Evolutionary conservation across 164 flowering plant genomes (phyloP), one percentile per base, ranked within the genome.

Genomic region (Platanus orientalis): DNA sequence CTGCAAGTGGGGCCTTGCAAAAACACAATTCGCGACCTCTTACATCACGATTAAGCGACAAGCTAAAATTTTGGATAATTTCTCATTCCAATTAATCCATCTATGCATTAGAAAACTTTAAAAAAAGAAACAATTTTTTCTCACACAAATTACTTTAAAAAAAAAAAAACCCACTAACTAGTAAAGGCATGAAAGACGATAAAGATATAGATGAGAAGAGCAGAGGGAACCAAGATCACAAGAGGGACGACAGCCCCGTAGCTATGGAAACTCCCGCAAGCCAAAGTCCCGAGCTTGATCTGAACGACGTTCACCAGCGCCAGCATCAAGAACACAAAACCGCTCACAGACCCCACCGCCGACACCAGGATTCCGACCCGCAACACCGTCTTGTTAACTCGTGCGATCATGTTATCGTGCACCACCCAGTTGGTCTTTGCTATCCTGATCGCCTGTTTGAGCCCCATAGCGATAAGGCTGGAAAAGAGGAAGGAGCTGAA

Each of bases 401-500:
- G 79, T 19, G 72, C 77, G 36, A 63, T n/a, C n/a, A 10, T 70
- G 48, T 65, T 53, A 17, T 39, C 36, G 26, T 45, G 56, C 60
- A 17, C 40, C 52, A 23, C 42, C 12, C n/a, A 28, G 7, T 65
- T 65, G 58, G 56, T 56, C 10, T 30, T 58, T 17, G 56, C 17
- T 11, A 69, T 67, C 54, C 76, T 71, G 65, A 89, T 71, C 53
- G 82, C 84, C 61, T 87, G 96, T 67, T 87, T 94, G 57, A 94
- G 78, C 34, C 80, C 82, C 23, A 72, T 53, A 7, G 99, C 93
- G 20, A 91, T 58, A 68, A 94, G 84, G 76, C 85, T 86, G 63
- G 97, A 94, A 82, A 91, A 91, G 67, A 94, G 92, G 76, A 94
- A 91, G 61, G 77, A 89, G 66, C 83, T 73, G 84, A 94, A 89